Conservation (phyloP, 306 rosid genomes). For the Senna tora region DNA sequence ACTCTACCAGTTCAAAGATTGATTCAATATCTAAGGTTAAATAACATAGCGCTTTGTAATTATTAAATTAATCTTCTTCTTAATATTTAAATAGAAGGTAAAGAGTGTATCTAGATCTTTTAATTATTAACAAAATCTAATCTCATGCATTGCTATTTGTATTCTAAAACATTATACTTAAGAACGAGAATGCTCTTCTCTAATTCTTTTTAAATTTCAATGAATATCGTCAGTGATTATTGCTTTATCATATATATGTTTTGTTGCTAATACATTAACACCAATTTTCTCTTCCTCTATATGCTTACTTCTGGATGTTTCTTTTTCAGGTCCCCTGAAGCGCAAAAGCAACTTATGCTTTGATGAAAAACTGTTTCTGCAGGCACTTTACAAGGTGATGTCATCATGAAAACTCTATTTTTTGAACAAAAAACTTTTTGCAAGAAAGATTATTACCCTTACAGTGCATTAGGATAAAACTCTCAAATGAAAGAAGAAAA, state of each 20-base stretch:
- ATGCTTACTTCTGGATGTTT: slow-evolving; percentile 26
- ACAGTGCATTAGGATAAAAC: background rate
- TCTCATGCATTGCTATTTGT: background rate
- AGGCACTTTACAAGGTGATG: slow-evolving; percentile 71
- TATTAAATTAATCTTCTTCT: background rate
- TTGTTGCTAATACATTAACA: background rate
- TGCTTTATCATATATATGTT: slow-evolving; percentile 1
- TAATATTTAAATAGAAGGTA: background rate
- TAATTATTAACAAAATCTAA: background rate
- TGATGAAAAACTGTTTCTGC: slow-evolving; percentile 69
- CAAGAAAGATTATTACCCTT: background rate
- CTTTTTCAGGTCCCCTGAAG: slow-evolving; percentile 53
- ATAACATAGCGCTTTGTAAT: background rate
- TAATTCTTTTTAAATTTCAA: background rate
- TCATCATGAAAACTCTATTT: background rate
- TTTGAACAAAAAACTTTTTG: background rate
- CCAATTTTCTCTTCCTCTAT: background rate
- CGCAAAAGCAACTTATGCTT: slow-evolving; percentile 59
- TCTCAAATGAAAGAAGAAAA: background rate
- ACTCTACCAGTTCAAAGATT: slow-evolving; percentile 13
- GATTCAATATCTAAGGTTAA: background rate
- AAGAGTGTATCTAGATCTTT: slow-evolving; percentile 6
- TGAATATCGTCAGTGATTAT: background rate
- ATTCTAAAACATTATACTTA: background rate
- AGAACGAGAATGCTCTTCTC: background rate